Percentiles rank a stretch among this genome's conserved stretches.
These are phyloP conservation scores for Metschnikowia peoriensis DNA, from an alignment of 805 yeast genomes.

Conservation along the genomic window DNA sequence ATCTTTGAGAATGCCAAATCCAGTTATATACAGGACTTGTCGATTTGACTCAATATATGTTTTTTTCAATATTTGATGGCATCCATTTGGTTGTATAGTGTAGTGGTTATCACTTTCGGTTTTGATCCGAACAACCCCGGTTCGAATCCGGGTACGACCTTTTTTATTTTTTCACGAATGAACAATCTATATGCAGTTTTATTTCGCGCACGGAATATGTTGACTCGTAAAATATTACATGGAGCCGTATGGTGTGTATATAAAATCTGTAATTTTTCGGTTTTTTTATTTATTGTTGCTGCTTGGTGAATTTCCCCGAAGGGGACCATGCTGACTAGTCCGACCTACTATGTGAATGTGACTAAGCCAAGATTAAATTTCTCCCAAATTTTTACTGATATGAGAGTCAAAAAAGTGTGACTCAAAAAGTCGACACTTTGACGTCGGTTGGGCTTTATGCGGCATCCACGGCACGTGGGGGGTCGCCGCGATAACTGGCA, in stretches of 20 bases:
- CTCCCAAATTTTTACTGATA: no score
- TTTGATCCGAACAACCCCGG: constrained; percentile 82
- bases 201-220: neutral
- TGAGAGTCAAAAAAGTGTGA: no score
- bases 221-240: neutral
- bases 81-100: constrained; percentile 52
- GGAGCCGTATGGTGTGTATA: neutral
- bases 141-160: constrained; percentile 86
- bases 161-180: constrained; percentile 10
- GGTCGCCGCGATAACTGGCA: constrained; percentile 1
- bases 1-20: neutral
- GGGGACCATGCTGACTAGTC: no score
- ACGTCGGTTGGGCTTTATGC: neutral
- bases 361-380: no score
- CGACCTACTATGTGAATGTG: no score
- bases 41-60: no score
- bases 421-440: neutral
- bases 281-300: neutral
- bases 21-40: neutral
- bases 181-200: neutral
- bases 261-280: neutral
- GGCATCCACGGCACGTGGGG: constrained; percentile 3
- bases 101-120: constrained; percentile 82
- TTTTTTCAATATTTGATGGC: no score
- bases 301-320: neutral